Evolutionary conservation across 768 basidiomycete species (phyloP), one percentile per base, ranked within the genome.

Genomic region (Amylocystis lapponica): DNA sequence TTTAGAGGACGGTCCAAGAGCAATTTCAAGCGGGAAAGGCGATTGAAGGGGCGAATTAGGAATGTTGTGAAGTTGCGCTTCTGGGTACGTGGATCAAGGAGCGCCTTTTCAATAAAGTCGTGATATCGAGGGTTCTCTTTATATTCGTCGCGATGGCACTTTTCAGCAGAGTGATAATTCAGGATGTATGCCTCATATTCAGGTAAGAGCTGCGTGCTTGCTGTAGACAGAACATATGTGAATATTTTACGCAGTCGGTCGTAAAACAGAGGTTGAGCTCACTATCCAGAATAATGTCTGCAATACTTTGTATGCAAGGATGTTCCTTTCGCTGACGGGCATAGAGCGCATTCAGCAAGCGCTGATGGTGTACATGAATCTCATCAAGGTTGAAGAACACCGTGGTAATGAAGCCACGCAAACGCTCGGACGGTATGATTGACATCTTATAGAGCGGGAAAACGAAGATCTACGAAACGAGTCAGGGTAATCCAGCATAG

Each of bases 241-340:
- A n/a, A n/a, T n/a, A n/a, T n/a, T n/a, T n/a, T n/a, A n/a, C n/a
- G 30, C 31, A 23, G 8, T 16, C 39, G 29, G 44, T 47, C 21
- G 42, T 16, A 36, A n/a, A 21, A 30, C 20, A 16, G n/a, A n/a
- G n/a, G n/a, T n/a, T n/a, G 27, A 3, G 63, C 77, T 54, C 51
- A 85, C 88, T 75, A 52, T 90, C 81, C 20, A 97, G 75, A 43
- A 96, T 70, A 45, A 96, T 79, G 58, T 96, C 92, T 12, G 90
- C 77, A 3, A 98, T 75, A 27, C 83, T 86, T 50, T 81, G 76
- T 16, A 98, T 69, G 13, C 96, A 60, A 8, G 92, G 91, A 48
- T 88, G 84, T 48, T 93, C 85, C 29, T 95, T 88, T 39, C 74
- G 69, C 58, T 98, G 92, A 20, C 91, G 78, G 22, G 69, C 71